Evolutionary conservation across 2,329 filamentous ascomycete genomes (phyloP).

Genomic region (Microsporum ferrugineum): DNA sequence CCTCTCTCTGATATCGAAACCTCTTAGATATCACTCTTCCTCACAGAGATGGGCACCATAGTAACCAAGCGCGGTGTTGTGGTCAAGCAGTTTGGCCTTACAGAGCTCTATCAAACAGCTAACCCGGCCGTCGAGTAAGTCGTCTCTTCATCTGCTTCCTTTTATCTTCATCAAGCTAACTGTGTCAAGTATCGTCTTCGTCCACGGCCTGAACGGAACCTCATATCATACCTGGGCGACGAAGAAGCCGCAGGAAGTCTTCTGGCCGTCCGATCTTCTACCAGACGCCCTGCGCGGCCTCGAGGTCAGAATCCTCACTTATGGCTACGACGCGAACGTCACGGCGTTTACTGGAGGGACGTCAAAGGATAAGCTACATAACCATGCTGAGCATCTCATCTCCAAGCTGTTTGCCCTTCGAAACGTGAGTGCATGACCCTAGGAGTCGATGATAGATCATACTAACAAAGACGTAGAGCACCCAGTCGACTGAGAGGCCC

Average conservation of each 20-base stretch:
- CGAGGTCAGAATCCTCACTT: slow-evolving; percentile 55
- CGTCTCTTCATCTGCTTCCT: neutral
- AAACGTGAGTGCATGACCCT: slow-evolving; percentile 29
- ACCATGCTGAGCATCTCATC: slow-evolving; percentile 60
- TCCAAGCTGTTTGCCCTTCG: slow-evolving; percentile 53
- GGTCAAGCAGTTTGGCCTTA: slow-evolving; percentile 32
- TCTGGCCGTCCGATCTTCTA: slow-evolving; percentile 60
- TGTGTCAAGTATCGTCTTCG: slow-evolving; percentile 46
- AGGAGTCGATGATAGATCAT: neutral
- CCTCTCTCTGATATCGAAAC: neutral
- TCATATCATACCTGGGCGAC: slow-evolving; percentile 52
- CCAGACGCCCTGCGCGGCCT: slow-evolving; percentile 47
- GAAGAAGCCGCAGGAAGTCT: slow-evolving; percentile 38
- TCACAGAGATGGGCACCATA: neutral
- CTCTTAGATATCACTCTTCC: neutral
- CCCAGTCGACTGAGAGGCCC: slow-evolving; percentile 46
- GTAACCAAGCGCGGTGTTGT: slow-evolving; percentile 8
- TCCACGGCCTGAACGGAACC: slow-evolving; percentile 58
- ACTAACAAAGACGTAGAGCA: slow-evolving; percentile 21
- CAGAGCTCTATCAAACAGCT: slow-evolving; percentile 30
- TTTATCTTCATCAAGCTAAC: neutral
- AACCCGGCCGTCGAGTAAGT: slow-evolving; percentile 31
- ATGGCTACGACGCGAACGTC: slow-evolving; percentile 62
- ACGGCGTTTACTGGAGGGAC: slow-evolving; percentile 41
- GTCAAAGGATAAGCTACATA: slow-evolving; percentile 55